These are phyloP conservation scores for Raphanus raphanistrum DNA, from an alignment of 345 rosid species.

Conservation along the genomic window DNA sequence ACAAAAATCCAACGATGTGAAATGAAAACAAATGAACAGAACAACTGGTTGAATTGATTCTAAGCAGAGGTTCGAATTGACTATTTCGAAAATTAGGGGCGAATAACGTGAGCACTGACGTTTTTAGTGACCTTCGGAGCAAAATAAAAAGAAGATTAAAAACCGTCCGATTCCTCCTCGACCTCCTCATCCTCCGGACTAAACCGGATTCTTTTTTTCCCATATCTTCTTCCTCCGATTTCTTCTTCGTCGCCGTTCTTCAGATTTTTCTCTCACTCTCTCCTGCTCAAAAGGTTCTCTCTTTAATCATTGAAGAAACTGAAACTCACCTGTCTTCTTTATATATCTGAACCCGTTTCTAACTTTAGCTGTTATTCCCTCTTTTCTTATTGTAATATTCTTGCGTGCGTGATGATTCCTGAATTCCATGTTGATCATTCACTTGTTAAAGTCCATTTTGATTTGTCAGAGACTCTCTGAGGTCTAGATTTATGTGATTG, in stretches of 20 bases:
- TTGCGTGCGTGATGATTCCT: too few relatives aligned
- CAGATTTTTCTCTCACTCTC: slow-evolving; percentile 33
- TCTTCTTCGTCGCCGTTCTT: slow-evolving; percentile 37
- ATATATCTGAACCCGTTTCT: neutral
- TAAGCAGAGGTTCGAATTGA: slow-evolving; percentile 16
- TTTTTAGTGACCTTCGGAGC: slow-evolving; percentile 9
- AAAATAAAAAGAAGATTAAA: slow-evolving; percentile 10
- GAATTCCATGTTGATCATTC: too few relatives aligned
- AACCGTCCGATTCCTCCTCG: slow-evolving; percentile 23
- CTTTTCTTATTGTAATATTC: neutral
- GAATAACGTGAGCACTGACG: neutral
- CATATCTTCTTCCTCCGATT: slow-evolving; percentile 30
- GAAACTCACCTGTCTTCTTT: neutral
- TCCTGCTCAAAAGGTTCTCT: slow-evolving; percentile 37
- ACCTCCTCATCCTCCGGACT: neutral
- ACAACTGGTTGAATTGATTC: slow-evolving; percentile 16
- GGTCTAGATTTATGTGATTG: too few relatives aligned
- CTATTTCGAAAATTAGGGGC: slow-evolving; percentile 6
- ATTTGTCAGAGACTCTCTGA: too few relatives aligned
- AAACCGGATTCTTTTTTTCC: neutral
- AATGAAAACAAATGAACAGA: neutral
- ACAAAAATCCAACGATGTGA: neutral
- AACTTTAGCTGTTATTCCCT: slow-evolving; percentile 6
- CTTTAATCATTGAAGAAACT: neutral
- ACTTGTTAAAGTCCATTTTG: too few relatives aligned